Evolutionary conservation across 108 stramenopile species (phyloP).

Genomic region (Stephanodiscus triporus): DNA sequence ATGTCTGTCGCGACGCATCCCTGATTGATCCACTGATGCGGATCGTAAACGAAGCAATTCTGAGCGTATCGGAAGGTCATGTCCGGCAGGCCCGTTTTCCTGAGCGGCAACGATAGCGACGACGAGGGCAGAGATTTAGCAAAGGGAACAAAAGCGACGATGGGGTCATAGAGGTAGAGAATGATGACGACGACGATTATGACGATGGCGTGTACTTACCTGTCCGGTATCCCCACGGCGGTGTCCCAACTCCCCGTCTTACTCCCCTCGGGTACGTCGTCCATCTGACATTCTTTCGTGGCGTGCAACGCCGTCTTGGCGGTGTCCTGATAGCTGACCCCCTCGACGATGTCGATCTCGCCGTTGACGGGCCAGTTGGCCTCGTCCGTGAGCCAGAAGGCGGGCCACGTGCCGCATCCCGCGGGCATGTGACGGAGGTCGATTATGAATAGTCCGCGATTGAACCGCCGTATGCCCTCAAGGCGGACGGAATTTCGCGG

Average conservation of each 20-base stretch:
- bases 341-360: constrained; percentile 92
- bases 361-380: constrained; percentile 85
- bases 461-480: constrained; percentile 77
- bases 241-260: constrained; percentile 90
- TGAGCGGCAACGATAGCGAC: too few species aligned
- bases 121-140: too few species aligned
- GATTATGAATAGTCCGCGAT: constrained; percentile 83
- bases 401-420: constrained; percentile 91
- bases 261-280: constrained; percentile 57
- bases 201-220: too few species aligned
- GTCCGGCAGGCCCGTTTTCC: constrained; percentile 65
- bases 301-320: constrained; percentile 91
- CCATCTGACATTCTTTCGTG: constrained; percentile 48
- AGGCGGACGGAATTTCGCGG: constrained; percentile 81
- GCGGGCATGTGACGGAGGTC: constrained; percentile 83
- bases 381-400: constrained; percentile 90
- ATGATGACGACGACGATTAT: too few species aligned
- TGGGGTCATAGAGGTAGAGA: too few species aligned
- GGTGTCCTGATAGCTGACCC: constrained; percentile 74
- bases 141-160: too few species aligned
- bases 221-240: constrained; percentile 81
- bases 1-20: constrained; percentile 84
- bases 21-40: constrained; percentile 93
- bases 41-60: constrained; percentile 88
- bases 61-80: constrained; percentile 68